These are phyloP conservation scores for Ilex asprella DNA, from an alignment of 257 asterid genomes.

Conservation along the genomic window DNA sequence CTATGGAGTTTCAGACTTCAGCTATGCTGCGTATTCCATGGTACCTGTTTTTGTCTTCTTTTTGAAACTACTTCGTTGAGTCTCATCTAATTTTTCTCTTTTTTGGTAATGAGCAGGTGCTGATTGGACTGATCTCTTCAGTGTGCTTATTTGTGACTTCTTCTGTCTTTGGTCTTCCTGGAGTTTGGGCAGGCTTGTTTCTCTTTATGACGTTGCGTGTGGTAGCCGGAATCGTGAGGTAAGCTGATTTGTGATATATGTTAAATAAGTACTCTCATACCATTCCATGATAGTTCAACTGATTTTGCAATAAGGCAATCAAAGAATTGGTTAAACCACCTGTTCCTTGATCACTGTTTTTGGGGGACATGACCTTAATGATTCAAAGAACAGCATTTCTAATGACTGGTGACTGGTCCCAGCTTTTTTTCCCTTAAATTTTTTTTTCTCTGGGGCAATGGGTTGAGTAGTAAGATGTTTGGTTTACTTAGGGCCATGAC, in stretches of 20 bases:
- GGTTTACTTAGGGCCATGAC: neutral
- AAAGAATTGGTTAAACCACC: neutral
- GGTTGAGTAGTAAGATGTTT: neutral
- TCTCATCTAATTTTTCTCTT: neutral
- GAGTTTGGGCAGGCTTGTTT: conserved; percentile 87
- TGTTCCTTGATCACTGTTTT: neutral
- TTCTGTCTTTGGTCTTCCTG: conserved; percentile 67
- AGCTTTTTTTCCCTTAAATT: neutral
- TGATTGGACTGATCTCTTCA: conserved; percentile 62
- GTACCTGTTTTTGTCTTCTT: conserved; percentile 28
- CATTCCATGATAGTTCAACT: neutral
- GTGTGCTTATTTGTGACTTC: conserved; percentile 54
- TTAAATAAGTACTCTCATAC: neutral
- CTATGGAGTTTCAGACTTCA: conserved; percentile 94
- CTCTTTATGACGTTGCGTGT: conserved; percentile 89
- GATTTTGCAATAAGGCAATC: neutral
- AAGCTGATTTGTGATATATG: neutral
- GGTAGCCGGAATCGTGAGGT: conserved; percentile 75
- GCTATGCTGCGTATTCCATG: conserved; percentile 92
- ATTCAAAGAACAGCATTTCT: no score
- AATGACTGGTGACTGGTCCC: no score
- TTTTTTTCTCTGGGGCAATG: neutral
- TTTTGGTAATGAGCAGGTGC: conserved; percentile 37
- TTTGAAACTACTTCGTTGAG: neutral
- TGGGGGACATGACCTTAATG: no score